These are phyloP conservation scores for Vitis cinerea DNA, from an alignment of 164 flowering plant species.

Conservation along the genomic window DNA sequence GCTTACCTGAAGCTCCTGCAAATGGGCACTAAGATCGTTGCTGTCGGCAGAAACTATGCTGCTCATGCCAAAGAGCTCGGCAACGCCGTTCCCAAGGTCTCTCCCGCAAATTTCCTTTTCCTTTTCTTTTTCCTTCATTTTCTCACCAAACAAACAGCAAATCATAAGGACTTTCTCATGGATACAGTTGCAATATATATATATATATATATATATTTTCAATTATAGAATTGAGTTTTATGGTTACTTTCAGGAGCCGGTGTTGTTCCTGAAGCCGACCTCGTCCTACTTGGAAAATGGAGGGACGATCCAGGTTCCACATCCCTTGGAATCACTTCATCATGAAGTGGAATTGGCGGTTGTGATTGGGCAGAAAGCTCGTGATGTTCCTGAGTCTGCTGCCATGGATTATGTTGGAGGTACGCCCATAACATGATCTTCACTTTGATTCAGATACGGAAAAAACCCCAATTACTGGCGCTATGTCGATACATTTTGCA, in stretches of 20 bases:
- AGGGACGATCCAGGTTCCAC: slow-evolving; percentile 85
- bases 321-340: slow-evolving; percentile 62
- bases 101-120: slow-evolving; percentile 5
- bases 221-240: background rate
- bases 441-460: background rate
- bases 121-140: background rate
- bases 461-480: background rate
- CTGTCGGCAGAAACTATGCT: slow-evolving; percentile 96
- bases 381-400: slow-evolving; percentile 71
- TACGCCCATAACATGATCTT: slow-evolving; percentile 5
- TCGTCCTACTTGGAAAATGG: slow-evolving; percentile 84
- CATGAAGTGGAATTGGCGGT: slow-evolving; percentile 95
- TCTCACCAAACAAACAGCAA: background rate
- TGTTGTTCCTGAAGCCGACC: slow-evolving; percentile 92
- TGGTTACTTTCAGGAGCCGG: slow-evolving; percentile 65
- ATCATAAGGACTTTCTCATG: background rate
- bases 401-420: slow-evolving; percentile 97
- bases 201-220: too few relatives aligned
- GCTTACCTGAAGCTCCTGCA: slow-evolving; percentile 46
- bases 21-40: slow-evolving; percentile 86
- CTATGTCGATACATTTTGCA: background rate
- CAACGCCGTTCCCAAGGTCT: slow-evolving; percentile 93
- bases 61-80: slow-evolving; percentile 99
- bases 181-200: too few relatives aligned
- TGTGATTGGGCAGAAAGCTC: slow-evolving; percentile 74